phyloP scores from a whole-genome alignment of 208 protist genomes.

The Trypanosoma congolense region DNA sequence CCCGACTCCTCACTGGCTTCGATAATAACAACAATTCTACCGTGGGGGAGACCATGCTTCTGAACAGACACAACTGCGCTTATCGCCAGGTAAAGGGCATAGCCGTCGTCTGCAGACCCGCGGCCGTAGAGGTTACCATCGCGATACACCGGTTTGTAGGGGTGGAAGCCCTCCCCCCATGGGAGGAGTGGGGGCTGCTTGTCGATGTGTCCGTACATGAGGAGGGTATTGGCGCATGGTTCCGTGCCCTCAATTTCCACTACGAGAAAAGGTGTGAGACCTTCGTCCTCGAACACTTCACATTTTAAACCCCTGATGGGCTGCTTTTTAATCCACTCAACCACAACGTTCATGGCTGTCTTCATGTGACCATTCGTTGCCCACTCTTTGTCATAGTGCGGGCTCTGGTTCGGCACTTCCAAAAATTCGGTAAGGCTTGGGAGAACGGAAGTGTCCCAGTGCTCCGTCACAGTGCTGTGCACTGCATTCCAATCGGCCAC shows the following conservation, averaged over 20 bases:
- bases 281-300: conserved; percentile 67
- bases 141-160: conserved; percentile 76
- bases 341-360: conserved; percentile 80
- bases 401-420: conserved; percentile 92
- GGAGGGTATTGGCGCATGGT: conserved; percentile 57
- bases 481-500: conserved; percentile 45
- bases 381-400: conserved; percentile 85
- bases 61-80: conserved; percentile 68
- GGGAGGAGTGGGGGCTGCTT: conserved; percentile 93
- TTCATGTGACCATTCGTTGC: conserved; percentile 84
- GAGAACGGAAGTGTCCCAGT: conserved; percentile 86
- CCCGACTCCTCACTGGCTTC: conserved; percentile 91
- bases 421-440: conserved; percentile 84
- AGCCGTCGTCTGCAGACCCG: conserved; percentile 90
- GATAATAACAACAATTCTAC: conserved; percentile 79
- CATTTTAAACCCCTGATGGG: conserved; percentile 66
- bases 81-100: conserved; percentile 78
- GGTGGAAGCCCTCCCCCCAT: conserved; percentile 89
- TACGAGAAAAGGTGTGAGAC: conserved; percentile 81
- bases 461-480: conserved; percentile 37
- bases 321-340: conserved; percentile 83
- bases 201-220: conserved; percentile 97
- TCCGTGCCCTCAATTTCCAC: conserved; percentile 69
- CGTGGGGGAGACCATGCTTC: conserved; percentile 76
- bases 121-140: conserved; percentile 90